Percentiles rank a stretch among this genome's conserved stretches.
Evolutionary conservation across 176 grass and related monocot species (phyloP).

Genomic region (Triticum timopheevii): DNA sequence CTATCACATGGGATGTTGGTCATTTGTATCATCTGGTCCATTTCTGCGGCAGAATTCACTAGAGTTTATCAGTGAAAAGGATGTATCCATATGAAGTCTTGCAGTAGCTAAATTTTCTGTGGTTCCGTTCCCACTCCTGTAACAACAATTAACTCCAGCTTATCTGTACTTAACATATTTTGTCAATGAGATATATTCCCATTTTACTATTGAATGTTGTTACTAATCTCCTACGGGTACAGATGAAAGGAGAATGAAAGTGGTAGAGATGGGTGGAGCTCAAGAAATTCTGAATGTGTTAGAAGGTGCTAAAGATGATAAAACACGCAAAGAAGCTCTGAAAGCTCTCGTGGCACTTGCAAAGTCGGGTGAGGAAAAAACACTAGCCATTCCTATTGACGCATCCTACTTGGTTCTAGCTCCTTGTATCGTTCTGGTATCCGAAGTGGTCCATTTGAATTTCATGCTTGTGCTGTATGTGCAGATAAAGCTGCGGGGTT

Average conservation of each 20-base stretch:
- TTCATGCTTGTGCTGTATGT: slow-evolving; percentile 28
- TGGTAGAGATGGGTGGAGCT: slow-evolving; percentile 89
- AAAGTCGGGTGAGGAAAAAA: slow-evolving; percentile 57
- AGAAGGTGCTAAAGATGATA: slow-evolving; percentile 81
- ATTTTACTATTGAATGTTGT: slow-evolving; percentile 15
- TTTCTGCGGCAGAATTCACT: too few species aligned
- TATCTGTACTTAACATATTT: neutral
- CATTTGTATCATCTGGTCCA: neutral
- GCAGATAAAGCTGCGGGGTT: slow-evolving; percentile 72
- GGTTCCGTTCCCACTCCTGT: neutral
- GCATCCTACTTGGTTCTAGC: neutral
- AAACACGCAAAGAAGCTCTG: slow-evolving; percentile 80
- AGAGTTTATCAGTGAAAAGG: too few species aligned
- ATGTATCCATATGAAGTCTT: neutral
- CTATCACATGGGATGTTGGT: neutral
- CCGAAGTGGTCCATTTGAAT: neutral
- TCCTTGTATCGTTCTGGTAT: neutral
- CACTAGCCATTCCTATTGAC: neutral
- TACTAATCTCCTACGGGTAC: slow-evolving; percentile 8
- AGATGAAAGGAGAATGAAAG: slow-evolving; percentile 94
- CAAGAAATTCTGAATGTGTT: slow-evolving; percentile 81
- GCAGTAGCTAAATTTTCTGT: neutral
- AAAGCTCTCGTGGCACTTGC: slow-evolving; percentile 77
- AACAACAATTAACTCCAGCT: slow-evolving; percentile 2
- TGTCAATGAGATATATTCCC: neutral